These are phyloP conservation scores for Gossypium davidsonii DNA, from an alignment of 441 rosid genomes.

Conservation along the genomic window DNA sequence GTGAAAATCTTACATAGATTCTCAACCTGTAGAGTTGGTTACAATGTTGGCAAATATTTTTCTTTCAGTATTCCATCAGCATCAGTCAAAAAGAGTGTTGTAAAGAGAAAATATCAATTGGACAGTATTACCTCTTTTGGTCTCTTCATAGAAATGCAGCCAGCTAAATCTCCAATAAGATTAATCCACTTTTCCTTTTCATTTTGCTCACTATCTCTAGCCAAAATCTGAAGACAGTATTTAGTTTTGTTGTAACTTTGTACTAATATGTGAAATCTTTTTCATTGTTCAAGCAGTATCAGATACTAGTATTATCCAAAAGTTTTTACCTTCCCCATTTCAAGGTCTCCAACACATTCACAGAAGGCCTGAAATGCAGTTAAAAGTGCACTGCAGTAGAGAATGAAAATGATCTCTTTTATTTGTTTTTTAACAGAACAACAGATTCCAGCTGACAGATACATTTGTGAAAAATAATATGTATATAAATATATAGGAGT, in stretches of 20 bases:
- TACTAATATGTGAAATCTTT: slow-evolving; percentile 4
- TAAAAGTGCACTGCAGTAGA: slow-evolving; percentile 71
- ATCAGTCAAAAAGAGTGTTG: not conserved
- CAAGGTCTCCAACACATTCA: slow-evolving; percentile 98
- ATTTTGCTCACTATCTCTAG: slow-evolving; percentile 81
- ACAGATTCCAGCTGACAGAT: slow-evolving; percentile 9
- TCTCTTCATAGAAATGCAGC: slow-evolving; percentile 92
- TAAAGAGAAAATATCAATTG: slow-evolving; percentile 11
- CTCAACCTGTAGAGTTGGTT: slow-evolving; percentile 53
- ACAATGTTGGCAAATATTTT: not conserved
- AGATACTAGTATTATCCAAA: not conserved
- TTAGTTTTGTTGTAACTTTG: slow-evolving; percentile 12
- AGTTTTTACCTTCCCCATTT: slow-evolving; percentile 92
- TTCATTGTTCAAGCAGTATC: slow-evolving; percentile 5
- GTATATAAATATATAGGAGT: not conserved
- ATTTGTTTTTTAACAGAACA: slow-evolving; percentile 9
- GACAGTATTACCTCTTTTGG: slow-evolving; percentile 74
- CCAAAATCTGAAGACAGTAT: slow-evolving; percentile 60
- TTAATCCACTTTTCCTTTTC: slow-evolving; percentile 92
- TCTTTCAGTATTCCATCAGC: slow-evolving; percentile 3
- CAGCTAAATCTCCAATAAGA: slow-evolving; percentile 83
- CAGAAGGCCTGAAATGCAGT: slow-evolving; percentile 94
- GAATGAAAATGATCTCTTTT: slow-evolving; percentile 1
- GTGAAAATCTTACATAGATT: slow-evolving; percentile 72
- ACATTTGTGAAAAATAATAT: slow-evolving; percentile 4